These are phyloP conservation scores for Teunomyces funiuensis DNA, from an alignment of 805 yeast species.

Conservation along the genomic window DNA sequence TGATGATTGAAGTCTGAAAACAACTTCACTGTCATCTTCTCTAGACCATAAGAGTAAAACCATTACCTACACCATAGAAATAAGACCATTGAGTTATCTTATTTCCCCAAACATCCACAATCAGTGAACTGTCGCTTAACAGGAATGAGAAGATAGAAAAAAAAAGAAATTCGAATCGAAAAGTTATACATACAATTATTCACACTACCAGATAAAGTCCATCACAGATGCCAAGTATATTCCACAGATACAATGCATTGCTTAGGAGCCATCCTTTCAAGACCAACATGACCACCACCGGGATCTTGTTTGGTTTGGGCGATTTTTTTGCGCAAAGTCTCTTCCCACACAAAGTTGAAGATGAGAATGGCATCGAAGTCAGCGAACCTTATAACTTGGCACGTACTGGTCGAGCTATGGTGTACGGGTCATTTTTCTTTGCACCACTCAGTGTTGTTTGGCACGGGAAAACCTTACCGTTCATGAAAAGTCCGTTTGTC, in stretches of 20 bases:
- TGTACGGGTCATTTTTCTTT: conserved; percentile 38
- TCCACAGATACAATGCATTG: conserved; percentile 20
- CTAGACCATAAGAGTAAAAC: too few relatives aligned
- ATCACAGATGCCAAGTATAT: conserved; percentile 7
- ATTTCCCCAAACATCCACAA: too few relatives aligned
- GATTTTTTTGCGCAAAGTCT: conserved; percentile 43
- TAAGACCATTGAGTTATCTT: too few relatives aligned
- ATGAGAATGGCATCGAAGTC: conserved; percentile 16
- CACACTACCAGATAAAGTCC: not conserved
- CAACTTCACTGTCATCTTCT: too few relatives aligned
- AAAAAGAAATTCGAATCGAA: not conserved
- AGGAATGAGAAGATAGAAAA: not conserved
- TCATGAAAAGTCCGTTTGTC: conserved; percentile 36
- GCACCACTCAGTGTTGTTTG: conserved; percentile 41
- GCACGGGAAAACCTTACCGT: conserved; percentile 39
- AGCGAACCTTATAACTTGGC: conserved; percentile 21
- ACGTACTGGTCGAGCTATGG: conserved; percentile 36
- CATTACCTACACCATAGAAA: too few relatives aligned
- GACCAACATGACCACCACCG: conserved; percentile 57
- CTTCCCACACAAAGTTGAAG: conserved; percentile 32
- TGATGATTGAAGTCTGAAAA: too few relatives aligned
- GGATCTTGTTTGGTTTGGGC: conserved; percentile 44
- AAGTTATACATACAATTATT: not conserved
- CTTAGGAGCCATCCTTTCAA: conserved; percentile 48
- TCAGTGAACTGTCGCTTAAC: too few relatives aligned